A percentile compares a stretch with the other conserved stretches of the same genome.
phyloP scores from a whole-genome alignment of 164 flowering plant genomes.

The Vitis rupestris region DNA sequence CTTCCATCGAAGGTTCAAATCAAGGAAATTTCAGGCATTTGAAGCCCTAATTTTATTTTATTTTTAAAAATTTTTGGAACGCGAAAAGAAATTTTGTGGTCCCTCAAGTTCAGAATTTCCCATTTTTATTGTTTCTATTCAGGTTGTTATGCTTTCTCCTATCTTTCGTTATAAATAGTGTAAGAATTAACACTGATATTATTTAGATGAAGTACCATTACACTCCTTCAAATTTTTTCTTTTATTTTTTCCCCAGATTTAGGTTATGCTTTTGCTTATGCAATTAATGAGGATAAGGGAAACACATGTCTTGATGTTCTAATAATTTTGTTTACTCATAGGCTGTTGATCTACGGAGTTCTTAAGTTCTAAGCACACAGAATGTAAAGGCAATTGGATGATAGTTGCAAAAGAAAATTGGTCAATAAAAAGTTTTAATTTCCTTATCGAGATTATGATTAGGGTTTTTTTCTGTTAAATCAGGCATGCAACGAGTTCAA shows the following conservation, averaged over 20 bases:
- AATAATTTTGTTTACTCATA: conserved; percentile 30
- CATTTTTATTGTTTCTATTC: too few species aligned
- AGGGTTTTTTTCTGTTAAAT: conserved; percentile 6
- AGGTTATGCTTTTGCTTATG: too few species aligned
- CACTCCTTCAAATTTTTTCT: too few species aligned
- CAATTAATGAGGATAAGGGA: too few species aligned
- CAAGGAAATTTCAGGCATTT: neutral
- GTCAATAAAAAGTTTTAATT: neutral
- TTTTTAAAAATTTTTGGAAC: neutral
- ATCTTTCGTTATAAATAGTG: too few species aligned
- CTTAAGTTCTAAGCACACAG: conserved; percentile 32
- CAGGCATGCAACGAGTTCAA: conserved; percentile 45
- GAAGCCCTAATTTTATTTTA: neutral
- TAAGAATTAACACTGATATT: too few species aligned
- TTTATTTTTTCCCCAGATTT: too few species aligned
- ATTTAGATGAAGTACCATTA: too few species aligned
- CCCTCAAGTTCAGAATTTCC: neutral
- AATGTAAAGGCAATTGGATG: conserved; percentile 41
- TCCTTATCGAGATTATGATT: conserved; percentile 5
- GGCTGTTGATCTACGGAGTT: conserved; percentile 85
- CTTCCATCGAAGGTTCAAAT: too few species aligned
- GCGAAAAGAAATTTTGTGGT: neutral
- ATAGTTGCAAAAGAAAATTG: neutral
- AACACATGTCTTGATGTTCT: neutral
- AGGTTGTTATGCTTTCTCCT: too few species aligned